Evolutionary conservation across 2,329 filamentous ascomycete genomes (phyloP), one percentile per base, ranked within the genome.

Genomic region (Botryotinia narcissicola): DNA sequence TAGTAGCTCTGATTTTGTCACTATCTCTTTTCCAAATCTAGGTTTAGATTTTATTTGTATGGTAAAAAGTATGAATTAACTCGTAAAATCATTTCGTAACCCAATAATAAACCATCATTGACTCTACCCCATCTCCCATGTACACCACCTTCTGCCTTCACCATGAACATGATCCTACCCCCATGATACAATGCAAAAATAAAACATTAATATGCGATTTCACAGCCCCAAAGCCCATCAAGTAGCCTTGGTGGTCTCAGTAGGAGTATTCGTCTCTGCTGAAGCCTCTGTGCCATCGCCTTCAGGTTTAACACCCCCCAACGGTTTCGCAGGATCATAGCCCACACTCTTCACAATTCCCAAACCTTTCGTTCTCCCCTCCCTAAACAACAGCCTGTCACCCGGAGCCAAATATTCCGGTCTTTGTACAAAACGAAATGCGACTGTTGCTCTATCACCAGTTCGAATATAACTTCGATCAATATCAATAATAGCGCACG

Each of bases 401-500:
- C 96, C 96, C 0, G 94, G 91, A 0, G 91, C 92, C 20, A 99
- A 84, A 78, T 97, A 99, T 83, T 99, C 96, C 3, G 96, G 96
- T 35, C 95, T 86, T 82, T 98, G 96, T 5, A 98, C 92, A 80
- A 99, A 99, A 16, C 92, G 90, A 84, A 99, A 99, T 0, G 95
- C 96, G 1, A 99, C 96, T 0, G 91, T 91, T 3, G 96, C 96
- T n/a, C 95, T 88, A 81, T 98, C 96, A 16, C 96, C 96, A 0
- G 95, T 98, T 12, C 96, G 90, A 77, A 99, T 98, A 79, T 95
- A 96, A 40, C 93, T 92, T n/a, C 95, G 91, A 81, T 99, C 96
- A 77, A 99, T 96, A 80, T 98, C 96, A 79, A 99, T 97, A 80
- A 99, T 98, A 18, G 94, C 91, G 80, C 96, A 99, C 0, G 96